Base-by-base conservation (phyloP, 2,329 filamentous ascomycete genomes). In the Ophiostoma pallidulum region DNA sequence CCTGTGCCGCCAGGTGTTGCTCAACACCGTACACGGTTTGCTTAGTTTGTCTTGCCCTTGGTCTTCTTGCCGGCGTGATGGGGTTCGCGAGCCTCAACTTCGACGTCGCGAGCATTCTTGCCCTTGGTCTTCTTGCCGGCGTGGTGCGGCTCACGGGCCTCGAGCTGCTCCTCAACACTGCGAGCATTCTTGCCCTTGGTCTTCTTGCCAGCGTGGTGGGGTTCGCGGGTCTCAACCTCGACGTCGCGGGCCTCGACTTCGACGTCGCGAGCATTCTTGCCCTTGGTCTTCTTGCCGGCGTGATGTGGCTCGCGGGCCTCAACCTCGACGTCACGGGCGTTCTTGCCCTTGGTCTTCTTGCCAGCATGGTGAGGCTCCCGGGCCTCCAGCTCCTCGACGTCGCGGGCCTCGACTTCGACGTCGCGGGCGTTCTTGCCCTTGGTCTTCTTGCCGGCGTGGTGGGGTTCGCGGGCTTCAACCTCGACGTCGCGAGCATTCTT, bases 371-470 rank as follows among this genome's bases (percentile, higher is more conserved):
- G 50, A 7, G 51, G 49, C 48, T 55, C 53, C 2, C 53, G 53
- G 12, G 45, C 24, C 20, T 54, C 54, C 2, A 45, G 2, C 18
- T 32, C 40, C 14, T 26, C 50, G 16, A 35, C 20, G 13, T n/a
- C 53, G 3, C 53, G 53, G 12, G 45, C 24, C 20, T 54, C 54
- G 3, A 45, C 5, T 8, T 32, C 40, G 13, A 36, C 50, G 16
- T 40, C 20, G 13, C 28, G 31, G 14, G 41, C 46, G 5, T 42
- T 37, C 29, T 41, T 45, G 24, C 28, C 39, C 47, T 56, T 54
- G 47, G 53, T 49, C 41, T 55, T 51, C 52, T 54, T 54, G n/a
- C 54, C 49, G 10, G 55, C 55, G 29, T 60, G 58, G 37, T 57
- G 53, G 3, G 56, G 53, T 38, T 56, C 53, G 2, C 53, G 53